Base-by-base conservation (phyloP, 441 rosid species). In the Isatis lusitanica region DNA sequence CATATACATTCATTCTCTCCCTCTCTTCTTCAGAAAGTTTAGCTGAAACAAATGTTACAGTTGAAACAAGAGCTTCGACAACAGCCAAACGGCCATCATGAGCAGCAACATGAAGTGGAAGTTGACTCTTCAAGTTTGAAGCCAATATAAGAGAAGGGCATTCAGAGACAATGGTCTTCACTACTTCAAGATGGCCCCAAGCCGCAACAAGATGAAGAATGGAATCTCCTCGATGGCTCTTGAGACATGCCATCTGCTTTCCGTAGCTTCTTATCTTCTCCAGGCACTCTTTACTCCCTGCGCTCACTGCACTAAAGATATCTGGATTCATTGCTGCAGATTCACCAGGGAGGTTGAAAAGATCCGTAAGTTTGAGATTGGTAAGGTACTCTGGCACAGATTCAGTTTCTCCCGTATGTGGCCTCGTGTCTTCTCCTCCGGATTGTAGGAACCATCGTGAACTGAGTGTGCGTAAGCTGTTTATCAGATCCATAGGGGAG, bases 201-300 rank as follows among this genome's bases (percentile, higher is more conserved):
- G 46, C 0, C 1, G 76, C 44, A 13, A 38, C 63, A 31, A 72
- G 47, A 4, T 72, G 76, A 31, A 72, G 76, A 31, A 63, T 3
- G 7, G 69, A 17, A 30, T 63, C 47, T 63, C 63, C 70, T 15
- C 1, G 2, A 15, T 52, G 5, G 39, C 3, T 42, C 17, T 42
- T 63, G 56, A 72, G n/a, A 6, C 63, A 72, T 30, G 17, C 51
- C 40, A 70, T 21, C 21, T 47, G 74, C 1, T 8, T 24, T 9
- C n/a, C 33, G 0, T n/a, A 0, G 0, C 60, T 28, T 50, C 17
- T 61, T 40, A 71, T n/a, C 3, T 4, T 28, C 15, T 61, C 33
- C 2, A 61, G 1, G 1, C 13, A 50, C 7, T 50, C 21, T 61
- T 5, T 5, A 0, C 28, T 30, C 15, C 61, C 68, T 0, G n/a